A percentile compares a stretch with the other conserved stretches of the same genome.
phyloP scores from a whole-genome alignment of 2,329 filamentous ascomycete species.

The Phaeosphaeria sp. region DNA sequence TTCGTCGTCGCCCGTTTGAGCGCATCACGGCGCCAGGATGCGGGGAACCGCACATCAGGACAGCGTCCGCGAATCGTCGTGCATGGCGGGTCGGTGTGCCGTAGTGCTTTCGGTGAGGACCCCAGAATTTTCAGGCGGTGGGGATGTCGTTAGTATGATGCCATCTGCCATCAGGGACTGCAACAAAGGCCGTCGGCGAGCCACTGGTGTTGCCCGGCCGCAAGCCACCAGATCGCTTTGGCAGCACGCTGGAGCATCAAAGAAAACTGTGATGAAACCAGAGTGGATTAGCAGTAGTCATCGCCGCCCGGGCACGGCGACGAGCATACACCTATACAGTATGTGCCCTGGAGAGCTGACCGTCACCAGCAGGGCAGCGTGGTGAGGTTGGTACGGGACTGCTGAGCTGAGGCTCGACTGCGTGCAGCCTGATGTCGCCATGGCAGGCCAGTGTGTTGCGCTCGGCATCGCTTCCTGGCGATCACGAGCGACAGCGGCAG shows the following conservation, averaged over 20 bases:
- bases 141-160: constrained; percentile 21
- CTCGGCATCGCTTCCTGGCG: constrained; percentile 19
- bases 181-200: constrained; percentile 27
- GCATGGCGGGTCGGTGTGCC: constrained; percentile 19
- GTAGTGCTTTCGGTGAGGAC: constrained; percentile 15
- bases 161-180: constrained; percentile 14
- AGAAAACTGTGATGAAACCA: constrained; percentile 3
- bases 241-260: neutral
- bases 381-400: neutral
- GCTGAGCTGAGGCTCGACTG: constrained; percentile 4
- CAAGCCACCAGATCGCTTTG: constrained; percentile 14
- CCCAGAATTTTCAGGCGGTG: constrained; percentile 29
- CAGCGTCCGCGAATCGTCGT: constrained; percentile 21
- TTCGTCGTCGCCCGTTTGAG: constrained; percentile 18
- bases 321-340: too few relatives aligned
- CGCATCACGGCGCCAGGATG: constrained; percentile 31
- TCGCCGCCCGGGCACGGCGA: neutral
- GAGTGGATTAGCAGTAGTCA: neutral
- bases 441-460: constrained; percentile 11
- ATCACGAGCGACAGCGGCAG: constrained; percentile 39
- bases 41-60: constrained; percentile 30
- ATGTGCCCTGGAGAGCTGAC: too few relatives aligned
- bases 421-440: constrained; percentile 17
- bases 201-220: constrained; percentile 11
- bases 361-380: neutral